A percentile compares a stretch with the other conserved stretches of the same genome.
Evolutionary conservation across 768 basidiomycete species (phyloP).

Genomic region (Leucosporidium scottii): DNA sequence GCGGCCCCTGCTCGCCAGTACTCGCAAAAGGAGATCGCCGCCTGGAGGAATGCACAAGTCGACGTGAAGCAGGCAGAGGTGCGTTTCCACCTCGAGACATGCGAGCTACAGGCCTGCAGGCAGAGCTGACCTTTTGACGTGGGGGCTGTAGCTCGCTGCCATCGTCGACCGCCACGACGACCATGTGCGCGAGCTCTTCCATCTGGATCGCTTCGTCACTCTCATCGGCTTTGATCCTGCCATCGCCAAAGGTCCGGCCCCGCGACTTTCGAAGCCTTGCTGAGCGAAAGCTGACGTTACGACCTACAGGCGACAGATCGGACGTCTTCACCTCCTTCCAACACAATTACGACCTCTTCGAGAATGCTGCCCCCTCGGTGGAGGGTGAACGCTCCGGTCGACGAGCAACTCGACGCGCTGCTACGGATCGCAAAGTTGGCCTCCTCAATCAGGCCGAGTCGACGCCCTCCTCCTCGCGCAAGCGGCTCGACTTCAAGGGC

Average conservation of each 20-base stretch:
- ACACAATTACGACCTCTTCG: constrained; percentile 32
- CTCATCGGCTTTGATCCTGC: constrained; percentile 70
- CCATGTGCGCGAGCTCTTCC: constrained; percentile 79
- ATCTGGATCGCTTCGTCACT: constrained; percentile 71
- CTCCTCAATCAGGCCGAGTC: constrained; percentile 1
- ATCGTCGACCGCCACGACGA: constrained; percentile 32
- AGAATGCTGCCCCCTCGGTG: constrained; percentile 13
- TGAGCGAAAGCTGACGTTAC: not conserved
- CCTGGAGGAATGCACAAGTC: constrained; percentile 15
- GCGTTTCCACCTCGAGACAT: not conserved
- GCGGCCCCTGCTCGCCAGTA: not conserved
- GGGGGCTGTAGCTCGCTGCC: constrained; percentile 8
- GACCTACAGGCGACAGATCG: constrained; percentile 25
- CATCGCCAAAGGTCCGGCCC: constrained; percentile 64
- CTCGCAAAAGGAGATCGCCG: not conserved
- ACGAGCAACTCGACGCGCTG: constrained; percentile 21
- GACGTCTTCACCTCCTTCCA: constrained; percentile 30
- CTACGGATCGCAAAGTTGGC: constrained; percentile 16
- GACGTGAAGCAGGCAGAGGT: constrained; percentile 28
- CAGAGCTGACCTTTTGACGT: not conserved
- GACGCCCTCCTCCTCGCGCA: constrained; percentile 1
- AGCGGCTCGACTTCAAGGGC: constrained; percentile 21
- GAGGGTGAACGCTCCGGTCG: not conserved
- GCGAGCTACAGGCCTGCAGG: not conserved
- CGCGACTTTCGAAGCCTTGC: constrained; percentile 52